phyloP scores from a whole-genome alignment of 148 eudicot genomes.

The Vaccinium myrtillus region DNA sequence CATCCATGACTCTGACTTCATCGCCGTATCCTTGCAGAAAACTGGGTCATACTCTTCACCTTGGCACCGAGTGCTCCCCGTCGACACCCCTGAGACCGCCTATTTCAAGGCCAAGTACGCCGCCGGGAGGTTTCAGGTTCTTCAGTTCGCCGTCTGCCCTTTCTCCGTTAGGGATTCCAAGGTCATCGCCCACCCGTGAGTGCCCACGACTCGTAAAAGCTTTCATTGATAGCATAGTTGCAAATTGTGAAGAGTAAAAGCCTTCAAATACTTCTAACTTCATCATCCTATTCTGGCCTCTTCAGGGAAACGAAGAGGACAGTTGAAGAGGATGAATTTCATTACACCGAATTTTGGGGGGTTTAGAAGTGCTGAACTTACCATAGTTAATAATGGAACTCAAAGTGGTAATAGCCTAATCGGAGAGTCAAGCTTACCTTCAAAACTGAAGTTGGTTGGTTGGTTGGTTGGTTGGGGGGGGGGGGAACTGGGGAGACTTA shows the following conservation, averaged over 20 bases:
- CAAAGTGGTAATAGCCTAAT: background rate
- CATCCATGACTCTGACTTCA: constrained; percentile 50
- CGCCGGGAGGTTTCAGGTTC: constrained; percentile 68
- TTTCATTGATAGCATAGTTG: too few relatives aligned
- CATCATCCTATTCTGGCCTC: background rate
- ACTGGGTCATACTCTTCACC: constrained; percentile 75
- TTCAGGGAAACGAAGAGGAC: background rate
- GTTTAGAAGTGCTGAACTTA: background rate
- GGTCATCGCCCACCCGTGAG: constrained; percentile 80
- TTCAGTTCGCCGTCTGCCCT: constrained; percentile 91
- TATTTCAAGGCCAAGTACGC: constrained; percentile 69
- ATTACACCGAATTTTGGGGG: background rate
- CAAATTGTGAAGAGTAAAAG: too few relatives aligned
- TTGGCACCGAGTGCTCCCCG: constrained; percentile 65
- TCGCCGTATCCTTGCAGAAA: constrained; percentile 69
- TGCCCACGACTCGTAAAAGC: background rate
- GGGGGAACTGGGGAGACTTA: background rate
- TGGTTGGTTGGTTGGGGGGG: too few relatives aligned
- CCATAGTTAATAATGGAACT: background rate
- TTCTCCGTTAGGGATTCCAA: constrained; percentile 57
- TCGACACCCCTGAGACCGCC: constrained; percentile 69
- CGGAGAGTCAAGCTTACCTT: background rate
- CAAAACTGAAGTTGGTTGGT: background rate
- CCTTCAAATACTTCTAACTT: too few relatives aligned
- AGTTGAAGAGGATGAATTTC: background rate